Conservation (phyloP, 371 early-diverging fungal genomes). For the Thermomucor indicae-seudaticae region DNA sequence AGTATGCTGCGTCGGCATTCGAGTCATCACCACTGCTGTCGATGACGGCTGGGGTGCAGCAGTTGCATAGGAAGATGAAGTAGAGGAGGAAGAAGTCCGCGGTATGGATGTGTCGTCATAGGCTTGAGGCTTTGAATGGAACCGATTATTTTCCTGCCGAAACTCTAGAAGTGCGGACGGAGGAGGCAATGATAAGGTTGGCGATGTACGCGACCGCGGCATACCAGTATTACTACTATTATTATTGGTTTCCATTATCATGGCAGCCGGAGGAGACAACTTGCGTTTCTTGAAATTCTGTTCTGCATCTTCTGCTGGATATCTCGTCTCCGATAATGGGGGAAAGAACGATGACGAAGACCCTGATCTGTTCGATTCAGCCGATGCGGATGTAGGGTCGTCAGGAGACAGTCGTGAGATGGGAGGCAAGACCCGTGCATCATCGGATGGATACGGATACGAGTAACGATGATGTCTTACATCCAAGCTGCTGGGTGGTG, state of each 20-base stretch:
- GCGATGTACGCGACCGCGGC: conserved; percentile 9
- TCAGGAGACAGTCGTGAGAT: conserved; percentile 7
- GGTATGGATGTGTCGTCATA: no score
- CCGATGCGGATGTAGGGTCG: conserved; percentile 2
- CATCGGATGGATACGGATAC: neutral
- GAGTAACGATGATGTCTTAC: neutral
- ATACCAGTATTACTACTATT: neutral
- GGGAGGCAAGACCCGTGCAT: conserved; percentile 9
- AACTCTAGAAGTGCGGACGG: conserved; percentile 15
- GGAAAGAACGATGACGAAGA: conserved; percentile 1
- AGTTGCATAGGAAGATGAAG: conserved; percentile 6
- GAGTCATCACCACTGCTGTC: neutral
- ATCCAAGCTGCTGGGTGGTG: no score
- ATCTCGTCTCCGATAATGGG: conserved; percentile 2
- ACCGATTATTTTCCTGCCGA: conserved; percentile 2
- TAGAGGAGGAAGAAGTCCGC: neutral
- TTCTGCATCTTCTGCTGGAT: conserved; percentile 1
- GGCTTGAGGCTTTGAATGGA: neutral
- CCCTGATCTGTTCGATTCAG: no score
- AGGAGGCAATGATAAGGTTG: conserved; percentile 15
- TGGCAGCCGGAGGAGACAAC: conserved; percentile 1
- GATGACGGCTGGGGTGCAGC: no score
- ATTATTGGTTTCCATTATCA: neutral
- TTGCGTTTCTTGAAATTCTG: conserved; percentile 11
- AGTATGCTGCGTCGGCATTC: conserved; percentile 12